These are phyloP conservation scores for Ogataea angusta DNA, from an alignment of 805 yeast genomes.

Conservation along the genomic window DNA sequence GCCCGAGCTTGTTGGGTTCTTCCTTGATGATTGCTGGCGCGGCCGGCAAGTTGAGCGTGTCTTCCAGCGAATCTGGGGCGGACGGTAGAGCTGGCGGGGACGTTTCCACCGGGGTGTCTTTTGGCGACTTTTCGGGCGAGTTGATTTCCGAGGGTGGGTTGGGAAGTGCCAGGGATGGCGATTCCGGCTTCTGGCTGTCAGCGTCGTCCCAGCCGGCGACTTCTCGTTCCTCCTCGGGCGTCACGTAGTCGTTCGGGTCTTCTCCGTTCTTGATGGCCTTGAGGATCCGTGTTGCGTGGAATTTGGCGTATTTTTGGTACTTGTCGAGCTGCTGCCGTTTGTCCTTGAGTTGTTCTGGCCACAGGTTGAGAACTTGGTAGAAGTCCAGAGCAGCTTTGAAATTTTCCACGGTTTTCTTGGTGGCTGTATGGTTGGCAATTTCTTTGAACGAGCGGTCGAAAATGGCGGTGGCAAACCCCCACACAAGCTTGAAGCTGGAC, in stretches of 20 bases:
- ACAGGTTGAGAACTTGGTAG: slow-evolving; percentile 46
- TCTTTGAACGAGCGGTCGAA: slow-evolving; percentile 53
- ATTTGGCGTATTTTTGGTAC: slow-evolving; percentile 60
- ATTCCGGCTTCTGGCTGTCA: background rate
- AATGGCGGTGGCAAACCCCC: slow-evolving; percentile 55
- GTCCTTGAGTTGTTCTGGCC: slow-evolving; percentile 29
- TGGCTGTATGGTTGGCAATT: slow-evolving; percentile 40
- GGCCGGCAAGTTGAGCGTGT: slow-evolving; percentile 26
- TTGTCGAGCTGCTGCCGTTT: slow-evolving; percentile 23
- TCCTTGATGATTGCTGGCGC: slow-evolving; percentile 33
- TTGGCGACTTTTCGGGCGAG: slow-evolving; percentile 8
- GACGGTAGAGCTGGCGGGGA: slow-evolving; percentile 9
- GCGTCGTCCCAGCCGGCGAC: slow-evolving; percentile 10
- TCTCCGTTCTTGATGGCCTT: slow-evolving; percentile 45
- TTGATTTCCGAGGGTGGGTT: slow-evolving; percentile 13
- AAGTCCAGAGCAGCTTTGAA: slow-evolving; percentile 56
- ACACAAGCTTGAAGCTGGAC: slow-evolving; percentile 52
- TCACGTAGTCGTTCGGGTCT: slow-evolving; percentile 56
- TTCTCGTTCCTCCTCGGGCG: slow-evolving; percentile 35
- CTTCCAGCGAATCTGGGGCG: slow-evolving; percentile 21
- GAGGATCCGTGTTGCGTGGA: slow-evolving; percentile 56
- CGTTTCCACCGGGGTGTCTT: background rate
- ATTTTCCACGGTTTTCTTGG: slow-evolving; percentile 46
- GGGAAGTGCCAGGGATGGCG: slow-evolving; percentile 8
- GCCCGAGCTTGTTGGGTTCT: slow-evolving; percentile 28